Evolutionary conservation across 306 rosid genomes (phyloP).

Genomic region (Arachis hypogaea): DNA sequence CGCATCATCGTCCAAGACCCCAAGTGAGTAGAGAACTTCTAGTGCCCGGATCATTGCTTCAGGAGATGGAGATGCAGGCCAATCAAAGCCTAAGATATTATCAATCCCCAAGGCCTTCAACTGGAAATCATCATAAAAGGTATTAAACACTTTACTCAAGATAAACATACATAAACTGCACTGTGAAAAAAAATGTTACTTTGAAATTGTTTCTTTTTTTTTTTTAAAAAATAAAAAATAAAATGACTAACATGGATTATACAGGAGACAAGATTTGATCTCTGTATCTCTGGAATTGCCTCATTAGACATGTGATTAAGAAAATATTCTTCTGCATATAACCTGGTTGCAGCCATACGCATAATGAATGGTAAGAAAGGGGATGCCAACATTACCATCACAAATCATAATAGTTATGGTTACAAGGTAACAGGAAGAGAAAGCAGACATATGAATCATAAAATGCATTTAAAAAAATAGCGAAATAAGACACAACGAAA

Average conservation of each 20-base stretch:
- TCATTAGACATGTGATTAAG: slow-evolving; percentile 70
- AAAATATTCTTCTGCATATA: slow-evolving; percentile 92
- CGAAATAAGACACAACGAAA: slow-evolving; percentile 7
- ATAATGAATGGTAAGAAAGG: slow-evolving; percentile 32
- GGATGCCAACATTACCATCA: slow-evolving; percentile 12
- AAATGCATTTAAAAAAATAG: background rate
- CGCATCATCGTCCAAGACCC: slow-evolving; percentile 86
- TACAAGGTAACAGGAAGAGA: slow-evolving; percentile 3
- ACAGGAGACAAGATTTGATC: slow-evolving; percentile 93
- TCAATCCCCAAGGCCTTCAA: slow-evolving; percentile 93
- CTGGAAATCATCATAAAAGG: slow-evolving; percentile 52
- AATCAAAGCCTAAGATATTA: slow-evolving; percentile 92
- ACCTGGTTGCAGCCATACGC: slow-evolving; percentile 53
- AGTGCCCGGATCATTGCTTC: slow-evolving; percentile 96
- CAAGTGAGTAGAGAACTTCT: slow-evolving; percentile 92
- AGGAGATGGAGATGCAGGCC: slow-evolving; percentile 96
- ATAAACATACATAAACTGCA: background rate
- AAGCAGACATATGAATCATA: background rate
- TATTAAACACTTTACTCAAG: slow-evolving; percentile 35
- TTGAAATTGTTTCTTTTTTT: slow-evolving; percentile 8
- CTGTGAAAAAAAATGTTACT: background rate
- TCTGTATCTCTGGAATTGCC: slow-evolving; percentile 95
- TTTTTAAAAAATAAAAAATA: background rate
- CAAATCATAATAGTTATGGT: slow-evolving; percentile 17
- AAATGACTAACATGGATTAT: slow-evolving; percentile 70